Evolutionary conservation across 805 yeast genomes (phyloP).

Genomic region (Candida xiaguanensis): DNA sequence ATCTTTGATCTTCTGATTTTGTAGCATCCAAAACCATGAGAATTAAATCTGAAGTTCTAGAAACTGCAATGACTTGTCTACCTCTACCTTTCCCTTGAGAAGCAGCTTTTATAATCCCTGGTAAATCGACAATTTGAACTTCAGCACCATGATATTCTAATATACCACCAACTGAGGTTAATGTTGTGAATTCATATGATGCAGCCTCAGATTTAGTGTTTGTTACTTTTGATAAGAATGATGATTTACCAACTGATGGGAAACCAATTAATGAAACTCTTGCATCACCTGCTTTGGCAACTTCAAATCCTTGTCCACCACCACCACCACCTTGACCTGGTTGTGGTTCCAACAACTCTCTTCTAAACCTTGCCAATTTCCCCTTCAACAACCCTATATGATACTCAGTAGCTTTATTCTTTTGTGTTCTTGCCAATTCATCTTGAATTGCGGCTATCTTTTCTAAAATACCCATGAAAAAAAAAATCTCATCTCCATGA

Average conservation of each 20-base stretch:
- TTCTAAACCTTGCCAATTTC: slow-evolving; percentile 85
- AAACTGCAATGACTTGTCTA: slow-evolving; percentile 93
- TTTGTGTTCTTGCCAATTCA: slow-evolving; percentile 92
- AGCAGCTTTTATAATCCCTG: slow-evolving; percentile 97
- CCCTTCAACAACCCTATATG: slow-evolving; percentile 94
- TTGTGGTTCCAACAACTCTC: slow-evolving; percentile 88
- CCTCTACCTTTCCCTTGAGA: slow-evolving; percentile 98
- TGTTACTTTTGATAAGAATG: slow-evolving; percentile 83
- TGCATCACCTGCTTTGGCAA: slow-evolving; percentile 93
- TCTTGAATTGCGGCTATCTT: slow-evolving; percentile 87
- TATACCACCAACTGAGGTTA: slow-evolving; percentile 96
- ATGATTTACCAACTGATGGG: slow-evolving; percentile 97
- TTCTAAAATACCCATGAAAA: slow-evolving; percentile 41
- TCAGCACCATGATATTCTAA: slow-evolving; percentile 94
- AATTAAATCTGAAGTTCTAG: slow-evolving; percentile 89
- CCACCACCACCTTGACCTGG: slow-evolving; percentile 71
- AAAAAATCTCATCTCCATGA: slow-evolving; percentile 11
- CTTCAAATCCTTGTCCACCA: slow-evolving; percentile 88
- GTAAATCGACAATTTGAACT: slow-evolving; percentile 94
- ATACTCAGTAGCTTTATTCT: slow-evolving; percentile 96
- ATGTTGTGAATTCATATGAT: slow-evolving; percentile 89
- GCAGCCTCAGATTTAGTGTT: slow-evolving; percentile 95
- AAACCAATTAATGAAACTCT: slow-evolving; percentile 93
- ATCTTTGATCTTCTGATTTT: slow-evolving; percentile 85
- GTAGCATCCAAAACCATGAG: slow-evolving; percentile 96